Conservation (phyloP, 768 basidiomycete species). For the Phlebiopsis gigantea region DNA sequence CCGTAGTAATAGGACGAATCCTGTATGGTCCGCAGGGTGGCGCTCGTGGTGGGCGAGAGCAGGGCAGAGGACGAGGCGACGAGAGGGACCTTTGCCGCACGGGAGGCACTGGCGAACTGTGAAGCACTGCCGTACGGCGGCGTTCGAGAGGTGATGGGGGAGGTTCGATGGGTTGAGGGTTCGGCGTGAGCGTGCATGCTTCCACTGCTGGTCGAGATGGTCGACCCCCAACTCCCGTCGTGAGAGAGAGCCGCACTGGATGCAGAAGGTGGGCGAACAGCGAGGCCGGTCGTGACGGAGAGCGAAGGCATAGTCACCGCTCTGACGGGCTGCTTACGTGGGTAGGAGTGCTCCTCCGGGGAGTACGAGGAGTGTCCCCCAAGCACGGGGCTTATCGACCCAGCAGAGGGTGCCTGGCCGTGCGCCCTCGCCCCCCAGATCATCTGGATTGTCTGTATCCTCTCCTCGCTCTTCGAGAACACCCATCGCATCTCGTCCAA, state of each 20-base stretch:
- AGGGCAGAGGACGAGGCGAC: not conserved
- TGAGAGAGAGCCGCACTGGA: slow-evolving; percentile 16
- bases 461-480: slow-evolving; percentile 67
- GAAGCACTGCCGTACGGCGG: slow-evolving; percentile 4
- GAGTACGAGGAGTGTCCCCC: not conserved
- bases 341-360: slow-evolving; percentile 14
- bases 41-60: not conserved
- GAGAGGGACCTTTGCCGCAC: slow-evolving; percentile 2
- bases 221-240: slow-evolving; percentile 10
- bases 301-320: slow-evolving; percentile 23
- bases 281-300: slow-evolving; percentile 1
- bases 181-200: not conserved
- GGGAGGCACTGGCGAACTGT: not conserved
- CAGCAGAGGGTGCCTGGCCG: too few relatives aligned
- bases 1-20: not conserved
- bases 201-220: slow-evolving; percentile 2
- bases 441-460: slow-evolving; percentile 52
- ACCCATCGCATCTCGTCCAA: slow-evolving; percentile 82
- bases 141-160: not conserved
- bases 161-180: not conserved
- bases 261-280: slow-evolving; percentile 12
- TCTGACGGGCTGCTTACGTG: slow-evolving; percentile 15
- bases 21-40: not conserved
- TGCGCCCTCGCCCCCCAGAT: slow-evolving; percentile 33
- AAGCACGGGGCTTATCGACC: slow-evolving; percentile 1